Conservation (phyloP, 192 early-diverging fungal genomes). For the Phycomyces nitens region DNA sequence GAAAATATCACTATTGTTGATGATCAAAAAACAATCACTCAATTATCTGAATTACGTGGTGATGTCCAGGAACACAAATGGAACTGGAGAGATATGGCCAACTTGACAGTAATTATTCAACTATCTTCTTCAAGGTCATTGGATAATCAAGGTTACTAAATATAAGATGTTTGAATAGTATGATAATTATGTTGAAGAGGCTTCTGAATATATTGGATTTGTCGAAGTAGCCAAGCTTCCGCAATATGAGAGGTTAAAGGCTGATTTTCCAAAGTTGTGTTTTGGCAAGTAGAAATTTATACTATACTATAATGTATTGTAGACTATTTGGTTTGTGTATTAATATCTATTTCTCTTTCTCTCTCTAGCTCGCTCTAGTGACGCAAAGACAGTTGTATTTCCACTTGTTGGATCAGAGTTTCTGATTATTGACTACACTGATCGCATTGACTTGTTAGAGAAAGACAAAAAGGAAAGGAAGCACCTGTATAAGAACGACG, state of each 20-base stretch:
- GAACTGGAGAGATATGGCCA: constrained; percentile 1
- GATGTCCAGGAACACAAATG: neutral
- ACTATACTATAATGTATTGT: no score
- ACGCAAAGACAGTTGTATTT: constrained; percentile 20
- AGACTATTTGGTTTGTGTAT: no score
- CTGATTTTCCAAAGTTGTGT: constrained; percentile 8
- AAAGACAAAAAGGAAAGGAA: neutral
- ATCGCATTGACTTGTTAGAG: constrained; percentile 1
- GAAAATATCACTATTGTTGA: constrained; percentile 9
- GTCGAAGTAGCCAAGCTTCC: constrained; percentile 18
- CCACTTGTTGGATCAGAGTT: constrained; percentile 11
- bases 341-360: neutral
- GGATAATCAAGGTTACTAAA: neutral
- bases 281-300: neutral
- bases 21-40: neutral
- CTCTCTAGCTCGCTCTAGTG: constrained; percentile 7
- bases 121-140: neutral
- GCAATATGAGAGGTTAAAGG: constrained; percentile 10
- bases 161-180: neutral
- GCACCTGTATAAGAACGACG: neutral
- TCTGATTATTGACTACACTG: constrained; percentile 20
- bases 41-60: neutral
- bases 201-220: constrained; percentile 21
- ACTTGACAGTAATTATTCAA: constrained; percentile 1
- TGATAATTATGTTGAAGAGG: constrained; percentile 1